phyloP scores from a whole-genome alignment of 2,329 filamentous ascomycete genomes.

The Stagonosporopsis chrysanthemi region DNA sequence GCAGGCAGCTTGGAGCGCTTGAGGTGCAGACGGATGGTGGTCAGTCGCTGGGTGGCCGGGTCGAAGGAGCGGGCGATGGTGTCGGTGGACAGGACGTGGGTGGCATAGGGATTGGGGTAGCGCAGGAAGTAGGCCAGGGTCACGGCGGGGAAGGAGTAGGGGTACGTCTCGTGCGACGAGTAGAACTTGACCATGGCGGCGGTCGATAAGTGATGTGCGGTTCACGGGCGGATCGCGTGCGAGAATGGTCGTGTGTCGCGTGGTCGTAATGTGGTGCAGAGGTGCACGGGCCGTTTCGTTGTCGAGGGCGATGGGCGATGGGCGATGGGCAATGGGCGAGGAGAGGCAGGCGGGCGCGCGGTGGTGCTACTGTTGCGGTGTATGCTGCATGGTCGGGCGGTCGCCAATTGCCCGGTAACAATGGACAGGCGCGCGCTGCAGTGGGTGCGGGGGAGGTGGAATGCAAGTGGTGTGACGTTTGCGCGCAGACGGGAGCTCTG shows the following conservation, averaged over 20 bases:
- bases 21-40: constrained; percentile 80
- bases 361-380: constrained; percentile 30
- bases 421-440: constrained; percentile 20
- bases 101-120: constrained; percentile 85
- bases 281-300: background rate
- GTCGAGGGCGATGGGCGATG: background rate
- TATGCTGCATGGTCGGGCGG: constrained; percentile 40
- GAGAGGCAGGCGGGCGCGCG: constrained; percentile 21
- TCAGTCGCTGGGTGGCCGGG: constrained; percentile 73
- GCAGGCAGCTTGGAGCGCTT: constrained; percentile 81
- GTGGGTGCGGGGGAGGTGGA: constrained; percentile 13
- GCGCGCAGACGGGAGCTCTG: constrained; percentile 4
- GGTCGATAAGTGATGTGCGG: background rate
- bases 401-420: constrained; percentile 35
- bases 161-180: constrained; percentile 71
- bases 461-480: constrained; percentile 17
- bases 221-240: background rate
- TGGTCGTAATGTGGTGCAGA: background rate
- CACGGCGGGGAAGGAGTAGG: constrained; percentile 83
- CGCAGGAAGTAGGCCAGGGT: constrained; percentile 89
- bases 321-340: background rate
- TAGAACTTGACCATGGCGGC: constrained; percentile 61
- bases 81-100: constrained; percentile 83
- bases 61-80: constrained; percentile 79
- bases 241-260: constrained; percentile 12